Base-by-base conservation (phyloP, 2,329 filamentous ascomycete species). In the Pyricularia sp. region DNA sequence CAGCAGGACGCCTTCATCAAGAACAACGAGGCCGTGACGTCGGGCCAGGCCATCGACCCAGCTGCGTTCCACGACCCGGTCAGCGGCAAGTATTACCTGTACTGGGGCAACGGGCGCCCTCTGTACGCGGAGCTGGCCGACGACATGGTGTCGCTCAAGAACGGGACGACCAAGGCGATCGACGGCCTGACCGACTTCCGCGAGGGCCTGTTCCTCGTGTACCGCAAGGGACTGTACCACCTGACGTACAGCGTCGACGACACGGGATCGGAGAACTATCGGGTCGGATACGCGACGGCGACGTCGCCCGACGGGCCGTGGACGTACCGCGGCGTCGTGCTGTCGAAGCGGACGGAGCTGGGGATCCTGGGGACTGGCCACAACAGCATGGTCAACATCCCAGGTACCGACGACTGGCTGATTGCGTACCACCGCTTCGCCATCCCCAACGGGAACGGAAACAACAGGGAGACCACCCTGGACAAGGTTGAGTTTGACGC, bases 1-100 rank as follows among this genome's bases (percentile, higher is more conserved):
- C 77, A 87, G 67, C 69, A 78, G 0, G 72, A 78, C 28, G 77
- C 79, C 3, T 86, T 88, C 71, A 76, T 81, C 35, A 79, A 81
- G 4, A 85, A 82, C 65, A 86, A 84, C 68, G 73, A 73, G 60
- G 69, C 72, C 3, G 66, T 74, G 2, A 74, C 71, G 1, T 70
- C 71, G 0, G 70, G 71, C 2, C 72, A 74, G 60, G 83, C 83
- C 40, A 88, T 88, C 66, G 86, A 88, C 65, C 84, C 86, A 0
- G 84, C 82, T 1, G 78, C 78, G 0, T 87, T 88, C 68, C 77
- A 82, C 1, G 86, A 88, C 66, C 84, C 84, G 0, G 79, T 71
- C 0, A 74, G 84, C 55, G 82, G 81, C 1, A 77, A 79, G 53
- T 84, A 82, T 64, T 88, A 86, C 67, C 70, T 88, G 7, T 88